These are phyloP conservation scores for Cercospora canescens DNA, from an alignment of 2,329 filamentous ascomycete genomes.

Conservation along the genomic window DNA sequence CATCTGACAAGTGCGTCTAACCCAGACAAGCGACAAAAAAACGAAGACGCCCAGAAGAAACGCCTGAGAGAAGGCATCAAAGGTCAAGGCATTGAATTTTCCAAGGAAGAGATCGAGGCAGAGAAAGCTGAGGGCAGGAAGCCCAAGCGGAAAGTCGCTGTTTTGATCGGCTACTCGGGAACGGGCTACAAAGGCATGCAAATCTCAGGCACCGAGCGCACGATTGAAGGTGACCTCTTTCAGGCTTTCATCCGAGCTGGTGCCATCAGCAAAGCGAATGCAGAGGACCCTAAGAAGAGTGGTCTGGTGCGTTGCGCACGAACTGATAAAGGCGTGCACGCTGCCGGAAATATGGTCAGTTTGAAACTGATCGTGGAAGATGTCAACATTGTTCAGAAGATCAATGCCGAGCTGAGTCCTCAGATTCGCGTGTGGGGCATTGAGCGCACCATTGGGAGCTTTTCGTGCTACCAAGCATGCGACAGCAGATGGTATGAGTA, in stretches of 20 bases:
- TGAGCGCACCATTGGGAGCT: constrained; percentile 81
- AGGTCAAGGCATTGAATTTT: constrained; percentile 50
- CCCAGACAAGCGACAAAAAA: constrained; percentile 50
- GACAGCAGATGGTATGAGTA: constrained; percentile 98
- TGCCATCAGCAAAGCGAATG: constrained; percentile 95
- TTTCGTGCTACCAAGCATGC: constrained; percentile 92
- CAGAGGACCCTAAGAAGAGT: constrained; percentile 94
- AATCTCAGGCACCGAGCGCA: constrained; percentile 68
- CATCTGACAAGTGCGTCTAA: constrained; percentile 41
- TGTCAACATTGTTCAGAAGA: constrained; percentile 79
- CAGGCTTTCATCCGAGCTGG: constrained; percentile 86
- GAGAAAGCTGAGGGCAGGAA: constrained; percentile 83
- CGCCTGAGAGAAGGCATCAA: constrained; percentile 45
- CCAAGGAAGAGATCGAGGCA: constrained; percentile 80
- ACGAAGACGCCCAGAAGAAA: constrained; percentile 44
- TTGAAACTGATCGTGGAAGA: constrained; percentile 96
- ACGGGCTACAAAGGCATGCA: constrained; percentile 98
- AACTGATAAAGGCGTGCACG: constrained; percentile 97
- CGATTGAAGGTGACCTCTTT: constrained; percentile 95
- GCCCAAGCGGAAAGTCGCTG: constrained; percentile 94
- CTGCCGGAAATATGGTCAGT: constrained; percentile 91
- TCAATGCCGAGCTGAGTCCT: constrained; percentile 79
- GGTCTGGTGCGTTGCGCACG: constrained; percentile 90
- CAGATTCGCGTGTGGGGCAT: constrained; percentile 97
- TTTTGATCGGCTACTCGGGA: constrained; percentile 92